Evolutionary conservation across 805 yeast species (phyloP), one percentile per base, ranked within the genome.

Genomic region (Scheffersomyces spartinae): DNA sequence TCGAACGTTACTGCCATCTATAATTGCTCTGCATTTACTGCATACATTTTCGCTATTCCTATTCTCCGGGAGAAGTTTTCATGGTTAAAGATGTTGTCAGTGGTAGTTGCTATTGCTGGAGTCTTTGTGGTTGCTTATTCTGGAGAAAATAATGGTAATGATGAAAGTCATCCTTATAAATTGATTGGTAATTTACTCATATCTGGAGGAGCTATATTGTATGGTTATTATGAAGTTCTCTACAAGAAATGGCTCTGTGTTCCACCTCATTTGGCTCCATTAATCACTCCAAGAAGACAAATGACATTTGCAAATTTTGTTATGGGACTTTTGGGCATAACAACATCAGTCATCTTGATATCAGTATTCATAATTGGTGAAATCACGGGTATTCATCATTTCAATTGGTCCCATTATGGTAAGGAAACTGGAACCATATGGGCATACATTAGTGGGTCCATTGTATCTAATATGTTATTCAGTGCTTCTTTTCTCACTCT

Each of bases 1-100:
- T 64, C 83, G 3, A 94, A 84, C 41, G 78, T 84, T 18, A 84
- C 94, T 2, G 95, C 95, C 3, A 83, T 83, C 32, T 84, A 83
- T 54, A 83, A 84, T 54, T 82, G 91, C 45, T 76, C 88, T 9
- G 93, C 94, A 0, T 84, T 84, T 47, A 77, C 86, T 4, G 94
- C 94, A 0, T 76, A 84, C 42, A 68, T 81, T 9, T 83, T 84
- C 50, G 83, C 93, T 3, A 74, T 84, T 15, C 81, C 85, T 1
- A 49, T 84, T 12, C 56, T 84, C 26, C 55, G 68, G 17, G 95
- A 84, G 41, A 55, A 50, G 24, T 71, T 82, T 40, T 68, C 75
- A 3, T 60, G 70, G 59, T 41, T 68, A 26, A 83, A 84, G 47
- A 61, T 71, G 7, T 41, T 60, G 15, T 70, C 85, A n/a, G 94